Evolutionary conservation across 345 rosid species (phyloP).

Genomic region (Balakata baccata): DNA sequence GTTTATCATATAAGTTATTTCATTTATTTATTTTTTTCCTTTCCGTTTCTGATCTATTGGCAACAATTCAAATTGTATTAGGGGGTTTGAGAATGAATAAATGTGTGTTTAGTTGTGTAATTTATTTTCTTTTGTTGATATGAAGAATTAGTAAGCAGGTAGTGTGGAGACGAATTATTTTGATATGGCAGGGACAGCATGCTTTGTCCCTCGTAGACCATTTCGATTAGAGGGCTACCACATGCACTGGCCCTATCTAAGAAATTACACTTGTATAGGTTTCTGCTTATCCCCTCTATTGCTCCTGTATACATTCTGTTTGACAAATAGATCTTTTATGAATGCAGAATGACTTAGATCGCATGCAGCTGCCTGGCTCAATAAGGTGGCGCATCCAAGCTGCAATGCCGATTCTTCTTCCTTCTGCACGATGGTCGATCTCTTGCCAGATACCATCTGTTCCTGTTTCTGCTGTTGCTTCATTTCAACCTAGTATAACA

Average conservation of each 20-base stretch:
- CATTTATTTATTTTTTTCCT: neutral
- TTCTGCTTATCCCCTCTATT: neutral
- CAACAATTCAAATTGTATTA: neutral
- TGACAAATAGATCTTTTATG: constrained; percentile 6
- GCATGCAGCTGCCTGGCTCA: constrained; percentile 83
- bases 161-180: neutral
- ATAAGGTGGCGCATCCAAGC: constrained; percentile 93
- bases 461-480: constrained; percentile 52
- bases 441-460: constrained; percentile 78
- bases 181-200: no score
- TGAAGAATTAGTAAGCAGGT: neutral
- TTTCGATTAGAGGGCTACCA: no score
- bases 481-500: constrained; percentile 53
- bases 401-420: constrained; percentile 75
- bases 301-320: neutral
- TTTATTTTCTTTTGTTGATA: neutral
- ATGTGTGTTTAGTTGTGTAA: neutral
- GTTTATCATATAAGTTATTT: neutral
- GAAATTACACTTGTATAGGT: neutral
- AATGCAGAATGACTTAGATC: constrained; percentile 82
- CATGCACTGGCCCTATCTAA: neutral
- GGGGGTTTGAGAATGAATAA: neutral
- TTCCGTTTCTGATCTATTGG: neutral
- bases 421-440: constrained; percentile 51
- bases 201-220: no score